Evolutionary conservation across 2,329 filamentous ascomycete species (phyloP), one percentile per base, ranked within the genome.

Genomic region (Curvularia eragrostidis): DNA sequence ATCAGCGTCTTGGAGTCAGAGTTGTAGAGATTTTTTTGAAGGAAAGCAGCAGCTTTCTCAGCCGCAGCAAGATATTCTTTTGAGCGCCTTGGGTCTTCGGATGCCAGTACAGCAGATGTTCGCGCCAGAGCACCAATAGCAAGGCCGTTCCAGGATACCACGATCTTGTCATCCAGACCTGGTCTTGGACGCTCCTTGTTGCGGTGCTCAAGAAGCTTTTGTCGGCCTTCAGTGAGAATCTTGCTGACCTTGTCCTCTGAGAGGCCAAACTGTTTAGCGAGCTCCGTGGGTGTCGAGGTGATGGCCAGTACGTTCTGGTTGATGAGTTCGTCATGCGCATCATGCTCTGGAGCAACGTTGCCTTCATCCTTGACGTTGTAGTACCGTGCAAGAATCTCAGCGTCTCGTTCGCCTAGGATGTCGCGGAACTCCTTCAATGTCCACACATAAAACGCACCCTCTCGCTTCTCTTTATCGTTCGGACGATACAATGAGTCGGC

Each of bases 391-490:
- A 91, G 88, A 15, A 97, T 85, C 2, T 88, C 85, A 21, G 88
- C 88, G 57, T 90, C 87, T 39, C 88, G 83, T 3, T 85, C 82
- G 2, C 87, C 87, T 1, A 97, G 83, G 2, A 96, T 86, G 10
- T 87, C 84, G 59, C 93, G 88, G 58, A 98, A 89, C 72, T 98
- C 93, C 50, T 92, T 90, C 50, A 89, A 81, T 0, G 93, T 96
- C 94, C 94, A 99, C 3, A 97, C 86, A 69, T 98, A 97, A 74
- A 91, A 98, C 0, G 93, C 94, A 0, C 95, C 95, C 77, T 98
- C 93, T 32, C 90, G 86, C 81, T 93, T 93, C 52, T 96, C 90
- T 4, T 82, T 84, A 68, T 96, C 92, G 1, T 88, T 87, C n/a
- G 84, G 85, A 30, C 85, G 85, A 49, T 90, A 89, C 51, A 87